These are phyloP conservation scores for Echites panduratus DNA, from an alignment of 257 asterid species.

Conservation along the genomic window DNA sequence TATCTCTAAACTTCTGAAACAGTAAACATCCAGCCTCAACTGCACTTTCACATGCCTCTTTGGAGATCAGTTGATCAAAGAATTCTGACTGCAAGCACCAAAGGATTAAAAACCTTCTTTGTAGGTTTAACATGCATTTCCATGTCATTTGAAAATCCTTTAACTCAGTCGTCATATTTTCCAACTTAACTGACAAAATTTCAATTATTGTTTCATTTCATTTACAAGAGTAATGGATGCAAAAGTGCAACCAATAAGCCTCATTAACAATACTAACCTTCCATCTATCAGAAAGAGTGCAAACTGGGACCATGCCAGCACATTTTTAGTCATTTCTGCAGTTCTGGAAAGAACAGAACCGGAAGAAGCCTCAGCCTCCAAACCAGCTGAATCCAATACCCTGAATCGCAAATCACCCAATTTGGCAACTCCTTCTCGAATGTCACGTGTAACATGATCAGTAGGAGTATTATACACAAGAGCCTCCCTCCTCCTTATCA, in stretches of 20 bases:
- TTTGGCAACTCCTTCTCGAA: constrained; percentile 92
- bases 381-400: constrained; percentile 94
- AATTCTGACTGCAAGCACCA: too few relatives aligned
- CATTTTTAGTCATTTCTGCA: constrained; percentile 80
- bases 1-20: not conserved
- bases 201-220: not conserved
- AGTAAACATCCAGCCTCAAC: not conserved
- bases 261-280: constrained; percentile 41
- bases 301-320: constrained; percentile 58
- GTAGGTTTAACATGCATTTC: not conserved
- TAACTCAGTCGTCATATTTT: not conserved
- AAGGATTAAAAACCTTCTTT: not conserved
- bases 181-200: not conserved
- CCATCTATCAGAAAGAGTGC: constrained; percentile 82
- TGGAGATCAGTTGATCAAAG: not conserved
- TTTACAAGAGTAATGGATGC: not conserved
- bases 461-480: constrained; percentile 95
- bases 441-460: constrained; percentile 92
- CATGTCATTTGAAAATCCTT: not conserved
- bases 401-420: constrained; percentile 82
- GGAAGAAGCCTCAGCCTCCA: constrained; percentile 97
- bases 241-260: not conserved
- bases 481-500: constrained; percentile 97
- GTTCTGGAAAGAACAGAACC: constrained; percentile 96
- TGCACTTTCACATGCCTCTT: not conserved